A percentile compares a stretch with the other conserved stretches of the same genome.
These are phyloP conservation scores for Ustilago hordei DNA, from an alignment of 1,284 basidiomycete species.

Conservation along the genomic window DNA sequence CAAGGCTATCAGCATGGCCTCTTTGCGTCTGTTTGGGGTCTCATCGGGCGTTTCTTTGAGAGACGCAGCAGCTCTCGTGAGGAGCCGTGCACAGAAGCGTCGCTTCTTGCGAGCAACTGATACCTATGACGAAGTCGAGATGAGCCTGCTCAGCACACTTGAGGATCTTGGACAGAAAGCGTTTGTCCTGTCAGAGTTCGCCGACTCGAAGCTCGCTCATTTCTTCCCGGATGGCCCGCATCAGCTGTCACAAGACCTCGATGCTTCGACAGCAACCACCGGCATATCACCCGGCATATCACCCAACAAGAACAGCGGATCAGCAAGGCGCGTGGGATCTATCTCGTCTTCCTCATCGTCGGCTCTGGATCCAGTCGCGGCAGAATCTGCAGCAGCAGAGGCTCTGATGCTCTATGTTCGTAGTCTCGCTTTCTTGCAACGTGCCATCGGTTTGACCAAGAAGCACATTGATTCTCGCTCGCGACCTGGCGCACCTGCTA, in stretches of 20 bases:
- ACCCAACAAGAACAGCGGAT: conserved; percentile 31
- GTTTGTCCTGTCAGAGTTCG: conserved; percentile 89
- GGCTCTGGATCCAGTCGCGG: conserved; percentile 38
- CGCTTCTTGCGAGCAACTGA: conserved; percentile 47
- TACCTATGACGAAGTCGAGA: conserved; percentile 73
- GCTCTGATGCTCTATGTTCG: conserved; percentile 92
- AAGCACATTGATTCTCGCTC: conserved; percentile 71
- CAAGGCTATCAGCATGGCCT: conserved; percentile 85
- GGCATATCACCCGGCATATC: conserved; percentile 42
- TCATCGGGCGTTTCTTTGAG: conserved; percentile 70
- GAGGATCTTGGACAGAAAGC: conserved; percentile 96
- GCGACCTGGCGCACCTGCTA: conserved; percentile 44
- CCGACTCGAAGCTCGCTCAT: conserved; percentile 88
- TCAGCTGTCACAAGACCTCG: conserved; percentile 45
- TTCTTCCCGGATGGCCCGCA: conserved; percentile 73
- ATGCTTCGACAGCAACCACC: conserved; percentile 30
- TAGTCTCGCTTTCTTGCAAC: conserved; percentile 89
- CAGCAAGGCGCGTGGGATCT: conserved; percentile 26
- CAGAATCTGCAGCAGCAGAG: conserved; percentile 74
- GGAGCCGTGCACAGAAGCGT: conserved; percentile 62
- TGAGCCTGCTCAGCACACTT: conserved; percentile 79
- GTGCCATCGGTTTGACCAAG: conserved; percentile 76
- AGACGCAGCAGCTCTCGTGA: conserved; percentile 60
- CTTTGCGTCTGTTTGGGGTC: conserved; percentile 88
- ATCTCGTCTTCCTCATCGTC: conserved; percentile 46